phyloP scores from a whole-genome alignment of 805 yeast species.

The Candida alai region DNA sequence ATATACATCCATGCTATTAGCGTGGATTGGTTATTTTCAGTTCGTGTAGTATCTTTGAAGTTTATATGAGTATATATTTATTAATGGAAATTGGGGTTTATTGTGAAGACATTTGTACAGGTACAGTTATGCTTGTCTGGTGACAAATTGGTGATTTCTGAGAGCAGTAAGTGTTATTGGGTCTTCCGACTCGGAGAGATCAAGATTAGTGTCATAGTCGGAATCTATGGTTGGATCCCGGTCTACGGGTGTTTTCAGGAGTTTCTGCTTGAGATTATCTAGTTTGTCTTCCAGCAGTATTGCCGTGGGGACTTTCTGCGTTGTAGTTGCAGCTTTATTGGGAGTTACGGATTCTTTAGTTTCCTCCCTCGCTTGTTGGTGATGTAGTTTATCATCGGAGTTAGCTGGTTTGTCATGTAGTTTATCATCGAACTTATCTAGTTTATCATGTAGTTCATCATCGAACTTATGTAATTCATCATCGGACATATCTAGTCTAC shows the following conservation, averaged over 20 bases:
- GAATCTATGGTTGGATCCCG: conserved; percentile 21
- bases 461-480: conserved; percentile 2
- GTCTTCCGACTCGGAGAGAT: conserved; percentile 18
- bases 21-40: no score
- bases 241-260: not conserved
- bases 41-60: no score
- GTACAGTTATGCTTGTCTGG: conserved; percentile 4
- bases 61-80: not conserved
- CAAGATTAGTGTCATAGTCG: conserved; percentile 23
- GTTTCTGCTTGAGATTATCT: conserved; percentile 1
- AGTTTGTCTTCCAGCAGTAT: no score
- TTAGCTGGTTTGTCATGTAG: conserved; percentile 1
- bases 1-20: no score
- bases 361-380: conserved; percentile 1
- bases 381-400: not conserved
- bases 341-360: conserved; percentile 1
- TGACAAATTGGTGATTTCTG: conserved; percentile 11
- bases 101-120: conserved; percentile 1
- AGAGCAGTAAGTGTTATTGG: conserved; percentile 7
- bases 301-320: no score
- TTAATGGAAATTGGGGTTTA: not conserved
- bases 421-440: not conserved
- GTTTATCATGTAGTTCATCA: conserved; percentile 1
- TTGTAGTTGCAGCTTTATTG: not conserved
- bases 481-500: no score